Percentiles rank a stretch among this genome's conserved stretches.
These are phyloP conservation scores for Trichoderma cornu-damae DNA, from an alignment of 2,329 filamentous ascomycete species.

Conservation along the genomic window DNA sequence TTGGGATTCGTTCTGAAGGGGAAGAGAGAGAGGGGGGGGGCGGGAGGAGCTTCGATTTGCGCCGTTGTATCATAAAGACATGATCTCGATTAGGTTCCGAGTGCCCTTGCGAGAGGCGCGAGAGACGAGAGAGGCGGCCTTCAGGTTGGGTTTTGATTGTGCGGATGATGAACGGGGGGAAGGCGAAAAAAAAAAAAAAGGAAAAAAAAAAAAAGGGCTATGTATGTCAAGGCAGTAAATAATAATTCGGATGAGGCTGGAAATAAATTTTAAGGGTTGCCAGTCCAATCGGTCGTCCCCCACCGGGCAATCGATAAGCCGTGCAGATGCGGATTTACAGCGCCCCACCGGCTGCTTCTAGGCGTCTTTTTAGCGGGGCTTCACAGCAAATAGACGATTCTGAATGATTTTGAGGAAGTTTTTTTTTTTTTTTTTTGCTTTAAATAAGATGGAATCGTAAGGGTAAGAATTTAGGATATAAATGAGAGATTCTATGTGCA, in stretches of 20 bases:
- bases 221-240: too few relatives aligned
- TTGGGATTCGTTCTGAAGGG: constrained; percentile 8
- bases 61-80: constrained; percentile 11
- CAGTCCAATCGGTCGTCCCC: constrained; percentile 26
- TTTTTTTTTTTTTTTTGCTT: too few relatives aligned
- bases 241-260: not conserved
- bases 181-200: too few relatives aligned
- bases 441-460: too few relatives aligned
- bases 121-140: not conserved
- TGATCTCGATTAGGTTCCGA: not conserved
- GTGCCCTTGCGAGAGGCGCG: not conserved
- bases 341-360: constrained; percentile 6
- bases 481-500: too few relatives aligned
- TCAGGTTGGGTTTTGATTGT: not conserved
- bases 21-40: too few relatives aligned
- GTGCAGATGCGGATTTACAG: not conserved
- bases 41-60: not conserved
- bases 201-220: too few relatives aligned
- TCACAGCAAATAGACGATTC: not conserved
- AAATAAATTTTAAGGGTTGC: constrained; percentile 18
- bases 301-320: constrained; percentile 25
- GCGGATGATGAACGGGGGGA: not conserved
- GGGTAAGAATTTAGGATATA: too few relatives aligned
- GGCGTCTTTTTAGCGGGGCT: not conserved
- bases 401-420: too few relatives aligned